Conservation (phyloP, 2,329 filamentous ascomycete species). For the Corinectria fuckeliana region DNA sequence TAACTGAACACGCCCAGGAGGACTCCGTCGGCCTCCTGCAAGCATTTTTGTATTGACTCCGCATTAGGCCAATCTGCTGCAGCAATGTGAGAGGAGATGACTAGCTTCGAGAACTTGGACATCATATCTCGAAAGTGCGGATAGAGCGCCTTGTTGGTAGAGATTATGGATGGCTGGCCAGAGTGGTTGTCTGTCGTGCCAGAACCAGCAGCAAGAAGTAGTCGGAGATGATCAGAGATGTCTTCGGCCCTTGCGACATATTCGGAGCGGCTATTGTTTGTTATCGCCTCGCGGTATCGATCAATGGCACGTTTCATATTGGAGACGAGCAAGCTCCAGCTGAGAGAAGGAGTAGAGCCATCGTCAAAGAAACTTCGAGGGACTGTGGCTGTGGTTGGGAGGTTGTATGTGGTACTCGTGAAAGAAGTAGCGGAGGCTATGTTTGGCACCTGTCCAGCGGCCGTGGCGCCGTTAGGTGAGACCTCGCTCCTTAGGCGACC, state of each 20-base stretch:
- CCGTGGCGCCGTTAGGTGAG: slow-evolving; percentile 49
- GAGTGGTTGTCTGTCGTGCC: slow-evolving; percentile 99
- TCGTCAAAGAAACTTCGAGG: slow-evolving; percentile 92
- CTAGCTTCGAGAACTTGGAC: slow-evolving; percentile 99
- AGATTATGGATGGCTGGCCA: slow-evolving; percentile 98
- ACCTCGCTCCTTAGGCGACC: slow-evolving; percentile 64
- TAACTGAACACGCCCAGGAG: slow-evolving; percentile 94
- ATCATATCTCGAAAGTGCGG: slow-evolving; percentile 99
- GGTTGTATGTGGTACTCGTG: slow-evolving; percentile 62
- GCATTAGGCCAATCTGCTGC: slow-evolving; percentile 94
- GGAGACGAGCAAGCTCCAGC: slow-evolving; percentile 87
- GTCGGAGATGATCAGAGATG: slow-evolving; percentile 92
- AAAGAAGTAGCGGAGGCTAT: slow-evolving; percentile 68
- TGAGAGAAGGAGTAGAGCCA: slow-evolving; percentile 77
- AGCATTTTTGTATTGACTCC: slow-evolving; percentile 92
- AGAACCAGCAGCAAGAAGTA: slow-evolving; percentile 93
- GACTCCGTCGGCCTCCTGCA: slow-evolving; percentile 97
- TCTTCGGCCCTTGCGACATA: slow-evolving; percentile 96
- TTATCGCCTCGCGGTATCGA: slow-evolving; percentile 88
- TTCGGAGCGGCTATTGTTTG: slow-evolving; percentile 81
- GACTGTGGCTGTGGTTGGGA: slow-evolving; percentile 65
- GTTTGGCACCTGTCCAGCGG: slow-evolving; percentile 54
- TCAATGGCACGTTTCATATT: slow-evolving; percentile 94
- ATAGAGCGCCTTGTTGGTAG: slow-evolving; percentile 95
- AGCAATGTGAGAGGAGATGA: slow-evolving; percentile 96